Conservation (phyloP, 1,284 basidiomycete genomes). For the Boletus semigastroideus region DNA sequence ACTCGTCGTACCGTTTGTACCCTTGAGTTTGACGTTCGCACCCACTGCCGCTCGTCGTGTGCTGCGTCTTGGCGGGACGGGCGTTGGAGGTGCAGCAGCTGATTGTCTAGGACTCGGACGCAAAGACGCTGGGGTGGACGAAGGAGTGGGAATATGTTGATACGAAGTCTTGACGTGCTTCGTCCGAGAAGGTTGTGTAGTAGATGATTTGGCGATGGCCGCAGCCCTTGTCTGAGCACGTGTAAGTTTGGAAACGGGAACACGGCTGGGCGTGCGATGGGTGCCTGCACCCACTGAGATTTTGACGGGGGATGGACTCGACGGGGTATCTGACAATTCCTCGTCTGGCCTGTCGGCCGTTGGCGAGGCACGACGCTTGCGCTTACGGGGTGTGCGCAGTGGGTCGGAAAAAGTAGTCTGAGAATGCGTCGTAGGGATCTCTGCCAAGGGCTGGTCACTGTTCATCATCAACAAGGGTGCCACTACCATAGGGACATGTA, state of each 20-base stretch:
- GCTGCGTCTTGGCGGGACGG: conserved; percentile 27
- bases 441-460: conserved; percentile 13
- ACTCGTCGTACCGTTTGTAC: background rate
- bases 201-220: background rate
- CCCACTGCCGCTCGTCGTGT: conserved; percentile 25
- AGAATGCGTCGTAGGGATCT: conserved; percentile 1
- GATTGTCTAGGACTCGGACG: conserved; percentile 11
- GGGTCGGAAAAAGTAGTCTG: conserved; percentile 22
- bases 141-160: conserved; percentile 28
- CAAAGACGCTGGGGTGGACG: conserved; percentile 20
- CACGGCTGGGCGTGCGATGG: conserved; percentile 1
- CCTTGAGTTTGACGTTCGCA: conserved; percentile 9
- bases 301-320: conserved; percentile 32
- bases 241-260: conserved; percentile 8
- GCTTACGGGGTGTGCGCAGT: conserved; percentile 33
- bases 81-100: conserved; percentile 18
- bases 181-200: background rate
- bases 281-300: conserved; percentile 14
- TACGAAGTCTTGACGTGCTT: conserved; percentile 17
- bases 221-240: conserved; percentile 15
- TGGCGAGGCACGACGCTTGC: conserved; percentile 18
- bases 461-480: conserved; percentile 26
- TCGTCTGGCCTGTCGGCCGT: conserved; percentile 2
- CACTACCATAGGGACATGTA: conserved; percentile 11
- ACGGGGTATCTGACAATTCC: conserved; percentile 13